Evolutionary conservation across 306 rosid genomes (phyloP), one percentile per base, ranked within the genome.

Genomic region (Sphenostylis stenocarpa): DNA sequence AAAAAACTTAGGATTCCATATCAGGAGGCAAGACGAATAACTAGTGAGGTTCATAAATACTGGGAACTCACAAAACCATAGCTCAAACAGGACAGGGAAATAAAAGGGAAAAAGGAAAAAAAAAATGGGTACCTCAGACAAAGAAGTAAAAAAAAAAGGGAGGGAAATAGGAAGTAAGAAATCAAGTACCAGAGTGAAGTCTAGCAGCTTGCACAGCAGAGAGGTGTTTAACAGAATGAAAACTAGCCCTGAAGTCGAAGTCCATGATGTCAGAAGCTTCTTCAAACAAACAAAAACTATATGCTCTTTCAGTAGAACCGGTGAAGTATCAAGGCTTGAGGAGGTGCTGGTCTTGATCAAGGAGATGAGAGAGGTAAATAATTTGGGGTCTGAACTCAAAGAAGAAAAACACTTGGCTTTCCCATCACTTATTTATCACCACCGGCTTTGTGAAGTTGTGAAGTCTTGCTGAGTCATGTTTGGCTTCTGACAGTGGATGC

Each of bases 181-280:
- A 15, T 21, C 0, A 65, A 69, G 77, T 85, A 94, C 96, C 98
- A 85, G 92, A 81, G 83, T 84, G 91, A 92, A 88, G 84, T 65
- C 85, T 67, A 24, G 93, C 80, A 68, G 91, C 84, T 67, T 85
- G 96, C 12, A 78, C 86, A 70, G 90, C 82, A 79, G 98, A 91
- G 66, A 81, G 68, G 72, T 86, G 90, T 51, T 75, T 90, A 23
- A 77, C 76, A 60, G 93, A 72, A 66, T 77, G 90, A 82, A 87
- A 77, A 79, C 87, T 83, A 78, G 92, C 74, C 87, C 91, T 89
- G 84, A 84, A 83, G 80, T 90, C 94, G 70, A 89, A 80, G 82
- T 90, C 97, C 96, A 82, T 76, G 78, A 94, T 43, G 26, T 58
- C 0, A 41, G 43, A 53, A 77, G 69, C 61, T 81, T 64, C 68